Base-by-base conservation (phyloP, 2,329 filamentous ascomycete species). In the Cladosporium sp. region DNA sequence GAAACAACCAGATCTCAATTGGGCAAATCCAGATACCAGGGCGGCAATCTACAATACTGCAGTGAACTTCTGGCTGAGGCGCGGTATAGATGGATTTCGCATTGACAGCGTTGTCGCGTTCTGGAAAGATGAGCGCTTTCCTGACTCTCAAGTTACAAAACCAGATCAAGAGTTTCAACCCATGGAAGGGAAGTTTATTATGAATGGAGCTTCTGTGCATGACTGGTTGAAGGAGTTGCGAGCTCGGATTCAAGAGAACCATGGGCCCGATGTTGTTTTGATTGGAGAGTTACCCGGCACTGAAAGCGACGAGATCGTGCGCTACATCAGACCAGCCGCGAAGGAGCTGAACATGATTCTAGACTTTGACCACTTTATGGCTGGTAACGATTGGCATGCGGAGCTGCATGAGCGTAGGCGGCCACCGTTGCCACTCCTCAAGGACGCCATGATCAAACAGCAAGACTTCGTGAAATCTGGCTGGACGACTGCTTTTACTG, bases 1-100 rank as follows among this genome's bases (percentile, higher is more conserved):
- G 4, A 85, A 90, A 64, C 89, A 93, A 69, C 89, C 90, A 0
- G 90, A 94, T 65, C 78, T 94, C 15, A 94, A 94, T 73, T 94
- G 89, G 89, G 88, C 92, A 66, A 89, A 87, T 56, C 78, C 80
- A 0, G 83, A 81, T 13, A 81, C 86, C 0, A 80, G 89, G 10
- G 74, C 81, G 45, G 88, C 88, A 1, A 86, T 92, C 13, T 88
- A 90, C 68, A 78, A 86, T 36, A 80, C 81, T 13, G 59, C 64
- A 7, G 65, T 68, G 58, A 51, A 48, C 0, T 93, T 91, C 69
- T 94, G 90, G 90, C 81, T 93, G 0, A 75, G 88, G 44, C 82
- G 83, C 24, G 89, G 89, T 2, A 84, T 89, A 0, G 73, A 74
- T 52, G 74, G 74, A 2, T 76, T 77, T 68, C 68, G 74, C 10